A percentile compares a stretch with the other conserved stretches of the same genome.
Conservation (phyloP, 2,329 filamentous ascomycete species). For the Xylariaceae sp. region DNA sequence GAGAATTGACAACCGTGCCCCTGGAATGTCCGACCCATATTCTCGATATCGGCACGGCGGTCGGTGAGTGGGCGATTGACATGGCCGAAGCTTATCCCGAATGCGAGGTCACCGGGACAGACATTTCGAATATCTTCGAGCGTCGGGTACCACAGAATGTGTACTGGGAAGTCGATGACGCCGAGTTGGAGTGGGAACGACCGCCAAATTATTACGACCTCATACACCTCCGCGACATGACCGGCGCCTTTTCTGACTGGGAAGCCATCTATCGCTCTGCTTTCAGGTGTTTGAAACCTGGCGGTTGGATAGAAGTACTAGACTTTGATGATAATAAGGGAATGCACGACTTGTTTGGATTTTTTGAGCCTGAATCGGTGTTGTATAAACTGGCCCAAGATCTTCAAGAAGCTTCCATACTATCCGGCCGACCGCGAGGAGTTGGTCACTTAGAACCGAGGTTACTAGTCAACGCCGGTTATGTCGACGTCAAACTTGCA, state of each 20-base stretch:
- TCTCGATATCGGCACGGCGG: constrained; percentile 65
- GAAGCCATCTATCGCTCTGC: constrained; percentile 58
- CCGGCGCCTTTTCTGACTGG: constrained; percentile 64
- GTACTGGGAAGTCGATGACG: constrained; percentile 65
- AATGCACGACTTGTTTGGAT: constrained; percentile 44
- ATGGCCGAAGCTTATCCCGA: constrained; percentile 60
- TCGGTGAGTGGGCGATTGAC: constrained; percentile 58
- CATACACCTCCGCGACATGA: constrained; percentile 62
- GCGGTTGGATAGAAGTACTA: constrained; percentile 62
- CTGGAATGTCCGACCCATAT: constrained; percentile 51
- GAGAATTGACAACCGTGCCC: constrained; percentile 51
- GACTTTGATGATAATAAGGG: constrained; percentile 58
- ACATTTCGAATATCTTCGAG: constrained; percentile 65
- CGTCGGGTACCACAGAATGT: constrained; percentile 62
- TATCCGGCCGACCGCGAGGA: constrained; percentile 53
- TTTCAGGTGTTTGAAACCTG: constrained; percentile 59
- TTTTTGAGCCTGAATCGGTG: constrained; percentile 53
- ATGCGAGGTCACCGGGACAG: constrained; percentile 64
- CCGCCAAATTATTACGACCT: constrained; percentile 59
- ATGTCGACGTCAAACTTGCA: constrained; percentile 55
- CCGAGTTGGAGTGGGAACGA: constrained; percentile 63
- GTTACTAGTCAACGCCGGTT: constrained; percentile 54
- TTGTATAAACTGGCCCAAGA: constrained; percentile 51
- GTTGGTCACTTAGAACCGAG: constrained; percentile 53
- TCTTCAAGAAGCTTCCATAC: constrained; percentile 49